Evolutionary conservation across 176 grass and related monocot species (phyloP).

Genomic region (Aegilops sharonensis): DNA sequence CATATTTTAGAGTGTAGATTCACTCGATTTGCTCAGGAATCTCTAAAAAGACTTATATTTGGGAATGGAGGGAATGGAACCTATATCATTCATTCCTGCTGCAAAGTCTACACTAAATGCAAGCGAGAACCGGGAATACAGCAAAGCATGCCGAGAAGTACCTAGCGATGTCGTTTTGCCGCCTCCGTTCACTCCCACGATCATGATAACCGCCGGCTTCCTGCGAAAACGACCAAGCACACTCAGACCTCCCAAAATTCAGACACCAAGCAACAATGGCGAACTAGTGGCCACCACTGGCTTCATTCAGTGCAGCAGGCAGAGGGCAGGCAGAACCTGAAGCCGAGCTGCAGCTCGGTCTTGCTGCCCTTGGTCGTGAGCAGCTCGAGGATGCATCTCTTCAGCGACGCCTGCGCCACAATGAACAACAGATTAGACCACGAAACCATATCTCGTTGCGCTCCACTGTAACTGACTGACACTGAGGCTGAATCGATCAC

Average conservation of each 20-base stretch:
- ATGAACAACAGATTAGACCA: not conserved
- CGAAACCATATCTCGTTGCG: not conserved
- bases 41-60: too few species aligned
- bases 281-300: not conserved
- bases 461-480: not conserved
- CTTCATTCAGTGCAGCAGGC: not conserved
- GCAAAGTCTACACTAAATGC: not conserved
- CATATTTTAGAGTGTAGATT: too few species aligned
- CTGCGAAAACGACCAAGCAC: constrained; percentile 32
- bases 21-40: too few species aligned
- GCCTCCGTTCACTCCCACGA: constrained; percentile 95
- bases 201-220: constrained; percentile 84
- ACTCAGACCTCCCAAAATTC: constrained; percentile 3
- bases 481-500: constrained; percentile 13
- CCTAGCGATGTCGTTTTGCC: constrained; percentile 92
- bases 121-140: not conserved
- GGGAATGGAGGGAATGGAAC: too few species aligned
- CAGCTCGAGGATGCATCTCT: constrained; percentile 66
- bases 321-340: constrained; percentile 49
- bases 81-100: not conserved
- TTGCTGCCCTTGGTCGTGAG: constrained; percentile 77
- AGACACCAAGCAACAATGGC: not conserved
- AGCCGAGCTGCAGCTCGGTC: constrained; percentile 86
- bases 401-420: constrained; percentile 61
- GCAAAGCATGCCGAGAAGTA: constrained; percentile 31